Conservation (phyloP, 2,329 filamentous ascomycete genomes). For the Botrytis galanthina region DNA sequence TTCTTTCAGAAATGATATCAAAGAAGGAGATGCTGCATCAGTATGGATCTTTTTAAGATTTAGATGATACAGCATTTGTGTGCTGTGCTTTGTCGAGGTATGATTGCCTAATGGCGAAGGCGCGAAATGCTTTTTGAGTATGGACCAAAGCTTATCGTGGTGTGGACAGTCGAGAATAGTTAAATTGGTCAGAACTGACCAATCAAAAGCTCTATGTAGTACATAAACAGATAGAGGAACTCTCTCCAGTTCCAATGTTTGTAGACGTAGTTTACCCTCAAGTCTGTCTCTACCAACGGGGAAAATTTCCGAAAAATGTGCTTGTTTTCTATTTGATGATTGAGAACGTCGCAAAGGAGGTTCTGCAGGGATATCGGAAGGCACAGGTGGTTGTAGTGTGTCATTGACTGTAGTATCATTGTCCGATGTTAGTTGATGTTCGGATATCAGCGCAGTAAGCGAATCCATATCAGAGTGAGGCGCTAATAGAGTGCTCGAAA, state of each 20-base stretch:
- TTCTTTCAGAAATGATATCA: conserved; percentile 74
- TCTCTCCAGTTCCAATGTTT: conserved; percentile 71
- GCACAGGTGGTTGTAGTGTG: conserved; percentile 3
- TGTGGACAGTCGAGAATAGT: conserved; percentile 73
- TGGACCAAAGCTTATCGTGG: conserved; percentile 73
- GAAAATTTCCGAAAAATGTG: conserved; percentile 31
- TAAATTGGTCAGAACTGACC: conserved; percentile 66
- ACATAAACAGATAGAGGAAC: conserved; percentile 70
- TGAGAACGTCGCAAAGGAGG: conserved; percentile 32
- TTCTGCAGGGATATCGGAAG: conserved; percentile 22
- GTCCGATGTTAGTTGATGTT: conserved; percentile 27
- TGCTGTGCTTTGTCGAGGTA: conserved; percentile 37
- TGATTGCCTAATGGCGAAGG: conserved; percentile 41
- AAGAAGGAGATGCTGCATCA: conserved; percentile 64
- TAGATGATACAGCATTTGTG: conserved; percentile 55
- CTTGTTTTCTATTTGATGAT: conserved; percentile 29
- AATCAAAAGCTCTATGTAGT: conserved; percentile 70
- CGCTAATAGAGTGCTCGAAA: conserved; percentile 21
- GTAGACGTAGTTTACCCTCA: conserved; percentile 62
- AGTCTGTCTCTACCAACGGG: conserved; percentile 43
- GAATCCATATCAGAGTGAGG: conserved; percentile 34
- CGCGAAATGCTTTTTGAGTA: conserved; percentile 61
- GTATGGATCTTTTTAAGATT: conserved; percentile 73
- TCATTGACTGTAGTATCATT: conserved; percentile 14
- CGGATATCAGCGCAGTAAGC: conserved; percentile 33